Percentiles rank a stretch among this genome's conserved stretches.
phyloP scores from a whole-genome alignment of 2,329 filamentous ascomycete species.

The Coniochaeta hoffmannii region DNA sequence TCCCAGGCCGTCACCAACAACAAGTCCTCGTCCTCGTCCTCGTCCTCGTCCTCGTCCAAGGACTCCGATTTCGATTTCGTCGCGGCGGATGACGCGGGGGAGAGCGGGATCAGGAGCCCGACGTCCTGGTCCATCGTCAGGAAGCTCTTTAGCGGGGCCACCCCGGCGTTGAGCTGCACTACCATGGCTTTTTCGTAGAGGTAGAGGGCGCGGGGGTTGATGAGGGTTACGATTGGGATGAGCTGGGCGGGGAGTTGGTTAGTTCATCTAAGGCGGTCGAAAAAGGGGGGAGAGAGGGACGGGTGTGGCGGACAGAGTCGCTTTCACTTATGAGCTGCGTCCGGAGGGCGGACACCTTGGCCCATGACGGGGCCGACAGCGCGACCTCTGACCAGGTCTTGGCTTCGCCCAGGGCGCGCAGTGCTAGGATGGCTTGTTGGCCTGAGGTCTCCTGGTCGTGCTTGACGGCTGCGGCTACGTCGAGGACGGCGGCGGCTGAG shows the following conservation, averaged over 20 bases:
- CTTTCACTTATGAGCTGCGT: neutral
- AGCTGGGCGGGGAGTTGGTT: neutral
- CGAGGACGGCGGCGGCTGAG: neutral
- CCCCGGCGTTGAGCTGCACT: conserved; percentile 2
- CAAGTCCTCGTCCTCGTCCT: no score
- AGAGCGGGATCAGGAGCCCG: conserved; percentile 1
- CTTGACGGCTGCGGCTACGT: neutral
- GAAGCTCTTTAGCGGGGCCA: neutral
- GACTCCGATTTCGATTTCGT: no score
- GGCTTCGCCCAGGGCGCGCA: no score
- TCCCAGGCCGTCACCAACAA: neutral
- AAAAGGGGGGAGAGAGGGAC: neutral
- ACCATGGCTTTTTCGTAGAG: conserved; percentile 5
- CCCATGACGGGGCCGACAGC: neutral
- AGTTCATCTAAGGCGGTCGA: neutral
- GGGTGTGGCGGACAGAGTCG: neutral
- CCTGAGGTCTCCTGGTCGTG: neutral
- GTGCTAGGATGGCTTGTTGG: neutral
- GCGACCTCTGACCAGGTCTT: neutral
- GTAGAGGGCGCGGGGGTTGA: conserved; percentile 2
- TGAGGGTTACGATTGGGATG: neutral
- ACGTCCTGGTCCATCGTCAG: conserved; percentile 3
- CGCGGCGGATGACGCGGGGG: no score
- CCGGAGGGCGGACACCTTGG: neutral
- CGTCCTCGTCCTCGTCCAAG: no score